Conservation (phyloP, 306 rosid species). For the Prunus mume region DNA sequence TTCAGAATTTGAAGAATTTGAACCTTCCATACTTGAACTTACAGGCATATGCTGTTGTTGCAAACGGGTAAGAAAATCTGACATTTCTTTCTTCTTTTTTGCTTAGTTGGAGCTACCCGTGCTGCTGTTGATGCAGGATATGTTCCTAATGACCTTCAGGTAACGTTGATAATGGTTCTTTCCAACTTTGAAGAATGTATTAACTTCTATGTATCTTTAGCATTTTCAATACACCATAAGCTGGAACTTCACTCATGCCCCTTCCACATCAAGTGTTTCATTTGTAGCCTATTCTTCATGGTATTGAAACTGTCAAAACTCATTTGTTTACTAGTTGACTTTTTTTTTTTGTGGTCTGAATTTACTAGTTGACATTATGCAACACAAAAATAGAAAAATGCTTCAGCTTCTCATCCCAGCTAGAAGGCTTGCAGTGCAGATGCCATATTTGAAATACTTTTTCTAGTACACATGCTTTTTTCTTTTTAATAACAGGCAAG, state of each 20-base stretch:
- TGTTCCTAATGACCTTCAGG: slow-evolving; percentile 97
- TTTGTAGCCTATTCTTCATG: not conserved
- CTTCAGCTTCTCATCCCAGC: not conserved
- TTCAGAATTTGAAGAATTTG: not conserved
- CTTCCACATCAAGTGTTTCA: not conserved
- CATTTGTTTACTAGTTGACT: not conserved
- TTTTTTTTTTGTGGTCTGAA: no score
- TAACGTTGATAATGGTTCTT: slow-evolving; percentile 21
- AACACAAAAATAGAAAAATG: not conserved
- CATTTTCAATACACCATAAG: not conserved
- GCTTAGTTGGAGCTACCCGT: slow-evolving; percentile 86
- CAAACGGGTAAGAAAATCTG: slow-evolving; percentile 8
- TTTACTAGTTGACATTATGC: slow-evolving; percentile 3
- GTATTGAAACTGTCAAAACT: not conserved
- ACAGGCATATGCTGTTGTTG: slow-evolving; percentile 6
- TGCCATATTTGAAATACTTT: not conserved
- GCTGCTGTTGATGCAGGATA: slow-evolving; percentile 98
- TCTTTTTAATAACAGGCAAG: not conserved
- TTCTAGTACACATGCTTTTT: not conserved
- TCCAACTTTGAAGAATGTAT: not conserved
- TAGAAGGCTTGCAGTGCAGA: not conserved
- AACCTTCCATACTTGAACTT: not conserved
- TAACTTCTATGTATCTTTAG: not conserved
- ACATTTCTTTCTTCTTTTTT: slow-evolving; percentile 31
- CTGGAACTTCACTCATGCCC: no score